A percentile compares a stretch with the other conserved stretches of the same genome.
Evolutionary conservation across 257 asterid species (phyloP).

Genomic region (Ilex asprella): DNA sequence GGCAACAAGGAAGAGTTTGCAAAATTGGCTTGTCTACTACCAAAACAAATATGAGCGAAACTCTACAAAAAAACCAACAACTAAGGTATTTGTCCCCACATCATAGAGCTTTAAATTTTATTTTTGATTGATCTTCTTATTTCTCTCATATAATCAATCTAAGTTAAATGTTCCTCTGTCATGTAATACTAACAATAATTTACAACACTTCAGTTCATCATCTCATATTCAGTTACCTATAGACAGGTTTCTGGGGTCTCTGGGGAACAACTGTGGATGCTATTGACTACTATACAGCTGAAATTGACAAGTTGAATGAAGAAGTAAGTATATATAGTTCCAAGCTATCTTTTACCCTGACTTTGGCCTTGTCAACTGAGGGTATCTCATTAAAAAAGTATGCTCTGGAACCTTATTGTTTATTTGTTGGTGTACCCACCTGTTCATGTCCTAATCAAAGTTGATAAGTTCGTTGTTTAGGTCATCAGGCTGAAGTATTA

Average conservation of each 20-base stretch:
- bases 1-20: constrained; percentile 47
- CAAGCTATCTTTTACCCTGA: not conserved
- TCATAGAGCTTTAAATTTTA: not conserved
- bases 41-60: constrained; percentile 64
- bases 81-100: constrained; percentile 44
- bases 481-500: too few species aligned
- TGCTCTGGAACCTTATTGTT: too few species aligned
- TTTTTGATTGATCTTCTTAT: constrained; percentile 5
- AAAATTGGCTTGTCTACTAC: constrained; percentile 72
- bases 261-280: constrained; percentile 74
- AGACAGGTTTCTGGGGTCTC: constrained; percentile 86
- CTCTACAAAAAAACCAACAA: constrained; percentile 48
- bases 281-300: constrained; percentile 51
- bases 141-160: not conserved
- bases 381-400: too few species aligned
- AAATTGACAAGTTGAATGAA: constrained; percentile 40
- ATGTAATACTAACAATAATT: not conserved
- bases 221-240: constrained; percentile 29
- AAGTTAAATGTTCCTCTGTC: too few species aligned
- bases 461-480: too few species aligned
- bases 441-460: too few species aligned
- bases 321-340: constrained; percentile 43
- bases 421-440: too few species aligned
- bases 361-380: too few species aligned
- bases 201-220: constrained; percentile 6